Conservation (phyloP, 129 eudicot species). For the Dittrichia graveolens region DNA sequence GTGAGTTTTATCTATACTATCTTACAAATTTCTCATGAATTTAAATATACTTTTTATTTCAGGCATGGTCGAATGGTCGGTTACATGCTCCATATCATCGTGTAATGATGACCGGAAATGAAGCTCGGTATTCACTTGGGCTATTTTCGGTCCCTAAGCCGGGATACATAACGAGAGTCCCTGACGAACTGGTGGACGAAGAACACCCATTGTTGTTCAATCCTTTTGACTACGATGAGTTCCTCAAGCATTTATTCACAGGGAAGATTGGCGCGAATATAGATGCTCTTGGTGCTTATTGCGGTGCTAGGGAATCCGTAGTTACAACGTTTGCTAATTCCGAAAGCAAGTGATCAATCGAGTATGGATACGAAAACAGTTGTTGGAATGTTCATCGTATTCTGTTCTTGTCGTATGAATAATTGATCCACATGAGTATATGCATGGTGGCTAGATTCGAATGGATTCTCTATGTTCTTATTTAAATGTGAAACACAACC, state of each 20-base stretch:
- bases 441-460: too few species aligned
- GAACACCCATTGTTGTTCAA: conserved; percentile 50
- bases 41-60: background rate
- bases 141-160: conserved; percentile 41
- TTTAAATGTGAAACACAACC: too few species aligned
- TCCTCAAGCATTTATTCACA: conserved; percentile 40
- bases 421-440: too few species aligned
- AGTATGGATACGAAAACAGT: background rate
- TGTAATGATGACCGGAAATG: conserved; percentile 47
- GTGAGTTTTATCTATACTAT: too few species aligned
- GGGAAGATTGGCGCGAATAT: conserved; percentile 36
- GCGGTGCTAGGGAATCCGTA: conserved; percentile 37
- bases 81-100: conserved; percentile 48
- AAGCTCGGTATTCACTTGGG: conserved; percentile 47
- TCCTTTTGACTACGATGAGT: conserved; percentile 46
- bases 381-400: background rate
- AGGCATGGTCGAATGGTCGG: conserved; percentile 69
- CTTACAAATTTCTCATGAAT: too few species aligned
- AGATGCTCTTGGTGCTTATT: conserved; percentile 45
- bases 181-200: conserved; percentile 50
- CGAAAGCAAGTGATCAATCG: too few species aligned
- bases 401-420: background rate
- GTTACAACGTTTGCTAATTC: conserved; percentile 22
- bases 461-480: too few species aligned
- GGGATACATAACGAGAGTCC: conserved; percentile 41